A percentile compares a stretch with the other conserved stretches of the same genome.
phyloP scores from a whole-genome alignment of 805 yeast genomes.

The Kuraishia capsulata region DNA sequence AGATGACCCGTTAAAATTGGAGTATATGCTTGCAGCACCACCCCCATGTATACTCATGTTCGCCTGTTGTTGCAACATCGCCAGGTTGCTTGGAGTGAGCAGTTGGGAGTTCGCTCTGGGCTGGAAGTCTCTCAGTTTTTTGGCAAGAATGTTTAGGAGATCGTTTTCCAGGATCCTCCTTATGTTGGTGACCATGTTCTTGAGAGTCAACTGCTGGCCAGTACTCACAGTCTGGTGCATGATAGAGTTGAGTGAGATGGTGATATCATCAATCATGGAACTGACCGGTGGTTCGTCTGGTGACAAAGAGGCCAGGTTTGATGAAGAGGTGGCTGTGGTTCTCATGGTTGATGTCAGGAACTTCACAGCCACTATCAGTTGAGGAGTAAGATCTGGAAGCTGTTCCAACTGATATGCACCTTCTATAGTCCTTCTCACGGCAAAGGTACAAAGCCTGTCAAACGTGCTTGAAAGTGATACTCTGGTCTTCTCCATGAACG shows the following conservation, averaged over 20 bases:
- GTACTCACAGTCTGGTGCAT: slow-evolving; percentile 60
- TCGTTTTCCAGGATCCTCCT: slow-evolving; percentile 55
- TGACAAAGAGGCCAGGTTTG: slow-evolving; percentile 15
- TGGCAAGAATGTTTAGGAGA: slow-evolving; percentile 45
- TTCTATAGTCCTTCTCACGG: slow-evolving; percentile 69
- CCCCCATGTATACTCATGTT: neutral
- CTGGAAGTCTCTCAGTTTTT: slow-evolving; percentile 33
- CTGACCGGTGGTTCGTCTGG: slow-evolving; percentile 63
- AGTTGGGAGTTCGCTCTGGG: slow-evolving; percentile 25
- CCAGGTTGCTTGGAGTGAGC: slow-evolving; percentile 13
- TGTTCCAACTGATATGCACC: slow-evolving; percentile 77
- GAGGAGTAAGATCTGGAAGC: slow-evolving; percentile 45
- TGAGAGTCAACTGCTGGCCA: slow-evolving; percentile 52
- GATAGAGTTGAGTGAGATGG: slow-evolving; percentile 62
- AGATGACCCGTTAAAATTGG: slow-evolving; percentile 5
- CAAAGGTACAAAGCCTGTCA: slow-evolving; percentile 54
- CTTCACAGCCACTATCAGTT: slow-evolving; percentile 18
- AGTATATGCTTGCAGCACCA: neutral
- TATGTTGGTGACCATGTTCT: slow-evolving; percentile 44
- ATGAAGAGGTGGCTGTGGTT: slow-evolving; percentile 5
- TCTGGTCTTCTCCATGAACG: slow-evolving; percentile 47
- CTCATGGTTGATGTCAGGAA: slow-evolving; percentile 12
- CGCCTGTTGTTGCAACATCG: slow-evolving; percentile 8
- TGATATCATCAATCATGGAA: slow-evolving; percentile 80
- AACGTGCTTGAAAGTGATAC: slow-evolving; percentile 49